A percentile compares a stretch with the other conserved stretches of the same genome.
Conservation (phyloP, 768 basidiomycete species). For the Kwoniella dejecticola region DNA sequence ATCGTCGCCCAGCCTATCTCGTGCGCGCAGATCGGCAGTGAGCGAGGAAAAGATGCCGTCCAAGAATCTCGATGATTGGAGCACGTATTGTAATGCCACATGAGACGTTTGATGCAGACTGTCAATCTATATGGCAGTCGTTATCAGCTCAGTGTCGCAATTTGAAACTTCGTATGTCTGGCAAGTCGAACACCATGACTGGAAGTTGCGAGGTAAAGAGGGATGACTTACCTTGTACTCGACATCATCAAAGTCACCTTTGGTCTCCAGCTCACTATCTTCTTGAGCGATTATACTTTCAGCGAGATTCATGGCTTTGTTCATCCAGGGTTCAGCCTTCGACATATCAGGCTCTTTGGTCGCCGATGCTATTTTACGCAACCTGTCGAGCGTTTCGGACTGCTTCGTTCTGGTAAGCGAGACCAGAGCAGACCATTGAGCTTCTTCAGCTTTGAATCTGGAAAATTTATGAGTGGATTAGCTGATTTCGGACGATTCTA, state of each 20-base stretch:
- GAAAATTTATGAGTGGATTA: neutral
- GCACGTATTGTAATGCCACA: slow-evolving; percentile 49
- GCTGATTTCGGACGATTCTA: neutral
- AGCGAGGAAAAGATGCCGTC: slow-evolving; percentile 54
- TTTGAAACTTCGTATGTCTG: too few species aligned
- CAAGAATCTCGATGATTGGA: slow-evolving; percentile 49
- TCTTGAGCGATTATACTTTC: slow-evolving; percentile 43
- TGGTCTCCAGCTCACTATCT: slow-evolving; percentile 31
- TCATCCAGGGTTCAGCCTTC: slow-evolving; percentile 41
- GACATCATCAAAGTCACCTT: slow-evolving; percentile 51
- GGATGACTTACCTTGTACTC: slow-evolving; percentile 54
- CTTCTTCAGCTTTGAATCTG: slow-evolving; percentile 44
- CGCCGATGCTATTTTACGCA: slow-evolving; percentile 23
- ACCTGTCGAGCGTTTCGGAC: slow-evolving; percentile 22
- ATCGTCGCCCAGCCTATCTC: slow-evolving; percentile 26
- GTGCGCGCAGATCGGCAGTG: slow-evolving; percentile 43
- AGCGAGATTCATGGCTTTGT: slow-evolving; percentile 55
- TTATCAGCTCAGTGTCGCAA: too few species aligned
- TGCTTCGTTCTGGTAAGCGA: slow-evolving; percentile 37
- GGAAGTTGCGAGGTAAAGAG: too few species aligned
- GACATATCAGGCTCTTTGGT: slow-evolving; percentile 26
- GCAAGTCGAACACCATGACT: too few species aligned
- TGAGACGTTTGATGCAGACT: slow-evolving; percentile 46
- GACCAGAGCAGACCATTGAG: slow-evolving; percentile 38
- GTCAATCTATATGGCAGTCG: too few species aligned